Evolutionary conservation across 768 basidiomycete species (phyloP).

Genomic region (Macrolepiota fuliginosa): DNA sequence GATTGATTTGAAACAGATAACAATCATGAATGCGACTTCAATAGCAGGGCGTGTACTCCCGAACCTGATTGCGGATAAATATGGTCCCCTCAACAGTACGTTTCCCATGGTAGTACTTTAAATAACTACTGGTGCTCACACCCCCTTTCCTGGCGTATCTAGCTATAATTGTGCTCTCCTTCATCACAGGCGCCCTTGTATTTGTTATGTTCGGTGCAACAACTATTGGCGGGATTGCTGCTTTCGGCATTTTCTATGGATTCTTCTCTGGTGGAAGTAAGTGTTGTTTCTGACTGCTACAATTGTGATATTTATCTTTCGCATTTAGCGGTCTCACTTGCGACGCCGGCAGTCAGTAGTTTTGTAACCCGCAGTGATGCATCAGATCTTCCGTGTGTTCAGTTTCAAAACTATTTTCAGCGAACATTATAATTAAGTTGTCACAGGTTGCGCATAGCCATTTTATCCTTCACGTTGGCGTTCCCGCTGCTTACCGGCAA

Average conservation of each 20-base stretch:
- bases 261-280: slow-evolving; percentile 55
- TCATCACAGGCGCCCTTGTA: slow-evolving; percentile 41
- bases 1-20: slow-evolving; percentile 32
- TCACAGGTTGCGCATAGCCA: slow-evolving; percentile 34
- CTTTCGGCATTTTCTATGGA: slow-evolving; percentile 49
- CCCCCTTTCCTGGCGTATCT: slow-evolving; percentile 3
- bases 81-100: slow-evolving; percentile 50
- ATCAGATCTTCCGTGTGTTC: slow-evolving; percentile 43
- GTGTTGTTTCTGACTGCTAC: slow-evolving; percentile 15
- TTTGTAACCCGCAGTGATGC: slow-evolving; percentile 37
- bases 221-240: slow-evolving; percentile 36
- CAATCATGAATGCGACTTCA: slow-evolving; percentile 51
- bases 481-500: slow-evolving; percentile 48
- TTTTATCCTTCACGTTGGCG: slow-evolving; percentile 41
- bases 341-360: slow-evolving; percentile 35
- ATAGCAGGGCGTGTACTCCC: slow-evolving; percentile 61
- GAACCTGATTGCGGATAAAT: slow-evolving; percentile 47
- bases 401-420: not conserved
- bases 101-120: not conserved
- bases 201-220: slow-evolving; percentile 51
- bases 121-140: not conserved
- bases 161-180: slow-evolving; percentile 43
- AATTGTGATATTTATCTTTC: not conserved
- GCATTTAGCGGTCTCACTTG: slow-evolving; percentile 36
- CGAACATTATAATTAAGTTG: slow-evolving; percentile 13